Percentiles rank a stretch among this genome's conserved stretches.
Conservation (phyloP, 1,139 yeast species). For the Chernovozyma aurita region DNA sequence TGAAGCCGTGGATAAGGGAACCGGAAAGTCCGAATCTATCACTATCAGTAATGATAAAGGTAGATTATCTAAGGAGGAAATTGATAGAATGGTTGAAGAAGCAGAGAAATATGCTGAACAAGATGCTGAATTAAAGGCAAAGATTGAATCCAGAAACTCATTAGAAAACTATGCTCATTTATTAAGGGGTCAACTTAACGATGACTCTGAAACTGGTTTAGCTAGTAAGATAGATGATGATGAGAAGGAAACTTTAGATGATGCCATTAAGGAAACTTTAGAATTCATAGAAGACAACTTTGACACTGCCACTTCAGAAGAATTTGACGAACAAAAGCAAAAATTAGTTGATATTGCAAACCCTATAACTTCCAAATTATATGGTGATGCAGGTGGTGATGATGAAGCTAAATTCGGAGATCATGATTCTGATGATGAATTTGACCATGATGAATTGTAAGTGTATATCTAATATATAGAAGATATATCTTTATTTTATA, state of each 20-base stretch:
- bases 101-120: conserved; percentile 89
- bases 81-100: conserved; percentile 92
- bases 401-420: conserved; percentile 47
- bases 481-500: background rate
- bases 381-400: conserved; percentile 47
- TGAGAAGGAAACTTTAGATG: conserved; percentile 85
- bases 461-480: background rate
- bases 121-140: conserved; percentile 75
- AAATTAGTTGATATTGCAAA: conserved; percentile 77
- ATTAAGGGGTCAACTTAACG: conserved; percentile 55
- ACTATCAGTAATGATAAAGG: conserved; percentile 97
- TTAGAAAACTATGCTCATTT: conserved; percentile 46
- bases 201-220: conserved; percentile 56
- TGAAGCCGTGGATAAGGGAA: conserved; percentile 44
- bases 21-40: conserved; percentile 80
- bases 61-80: conserved; percentile 87
- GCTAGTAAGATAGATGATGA: conserved; percentile 82
- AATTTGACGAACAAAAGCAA: conserved; percentile 90
- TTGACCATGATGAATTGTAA: conserved; percentile 54
- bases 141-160: conserved; percentile 62
- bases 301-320: conserved; percentile 85
- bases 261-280: conserved; percentile 81
- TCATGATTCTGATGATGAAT: conserved; percentile 61
- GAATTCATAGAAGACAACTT: conserved; percentile 90
- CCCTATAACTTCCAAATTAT: conserved; percentile 90